phyloP scores from a whole-genome alignment of 495 filamentous ascomycete species.

The Chaetomium fimeti region DNA sequence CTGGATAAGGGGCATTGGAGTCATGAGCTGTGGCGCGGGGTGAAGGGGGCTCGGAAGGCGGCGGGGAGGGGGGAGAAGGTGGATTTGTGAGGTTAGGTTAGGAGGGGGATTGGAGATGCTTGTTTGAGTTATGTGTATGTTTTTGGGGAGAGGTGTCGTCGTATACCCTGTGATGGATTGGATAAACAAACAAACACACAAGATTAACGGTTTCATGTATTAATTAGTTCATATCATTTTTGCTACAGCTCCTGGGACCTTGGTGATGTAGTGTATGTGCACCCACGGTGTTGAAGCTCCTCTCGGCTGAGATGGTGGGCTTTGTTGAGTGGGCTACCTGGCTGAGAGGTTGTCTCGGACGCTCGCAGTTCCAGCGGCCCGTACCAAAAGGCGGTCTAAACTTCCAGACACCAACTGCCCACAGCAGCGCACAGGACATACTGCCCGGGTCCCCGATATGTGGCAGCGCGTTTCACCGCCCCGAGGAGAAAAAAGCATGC shows the following conservation, averaged over 20 bases:
- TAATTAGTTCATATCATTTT: no score
- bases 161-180: no score
- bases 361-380: background rate
- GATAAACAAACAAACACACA: no score
- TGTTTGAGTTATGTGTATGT: no score
- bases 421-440: background rate
- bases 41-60: background rate
- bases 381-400: background rate
- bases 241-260: no score
- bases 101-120: background rate
- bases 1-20: slow-evolving; percentile 36
- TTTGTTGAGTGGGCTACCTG: no score
- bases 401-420: background rate
- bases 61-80: slow-evolving; percentile 18
- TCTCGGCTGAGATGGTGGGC: no score
- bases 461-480: background rate
- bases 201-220: no score
- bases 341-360: background rate
- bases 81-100: slow-evolving; percentile 23
- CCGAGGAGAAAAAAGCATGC: background rate
- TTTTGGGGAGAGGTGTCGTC: no score
- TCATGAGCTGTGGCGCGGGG: slow-evolving; percentile 26
- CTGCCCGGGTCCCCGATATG: background rate
- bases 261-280: no score
- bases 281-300: no score